A percentile compares a stretch with the other conserved stretches of the same genome.
phyloP scores from a whole-genome alignment of 2,329 filamentous ascomycete species.

The Fonsecaea monophora region DNA sequence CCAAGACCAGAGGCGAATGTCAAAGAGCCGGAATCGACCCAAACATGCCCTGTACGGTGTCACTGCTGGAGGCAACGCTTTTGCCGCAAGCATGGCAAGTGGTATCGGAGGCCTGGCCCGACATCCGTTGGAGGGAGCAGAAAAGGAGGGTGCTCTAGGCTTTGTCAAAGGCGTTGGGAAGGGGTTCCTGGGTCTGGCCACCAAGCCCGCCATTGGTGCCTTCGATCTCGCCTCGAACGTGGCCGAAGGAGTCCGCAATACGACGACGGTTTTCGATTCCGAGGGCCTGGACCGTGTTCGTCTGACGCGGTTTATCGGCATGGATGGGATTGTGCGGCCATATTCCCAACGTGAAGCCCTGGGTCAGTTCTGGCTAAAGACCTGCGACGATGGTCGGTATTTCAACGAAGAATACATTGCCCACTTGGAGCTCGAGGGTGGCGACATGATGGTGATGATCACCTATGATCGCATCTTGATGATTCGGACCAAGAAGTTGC shows the following conservation, averaged over 20 bases:
- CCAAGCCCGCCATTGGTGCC: slow-evolving; percentile 94
- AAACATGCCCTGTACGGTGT: slow-evolving; percentile 98
- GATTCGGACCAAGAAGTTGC: slow-evolving; percentile 82
- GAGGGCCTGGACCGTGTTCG: slow-evolving; percentile 93
- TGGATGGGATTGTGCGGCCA: slow-evolving; percentile 90
- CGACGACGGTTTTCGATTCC: slow-evolving; percentile 95
- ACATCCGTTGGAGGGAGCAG: slow-evolving; percentile 92
- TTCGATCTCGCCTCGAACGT: slow-evolving; percentile 97
- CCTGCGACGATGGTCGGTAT: slow-evolving; percentile 94
- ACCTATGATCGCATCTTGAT: slow-evolving; percentile 88
- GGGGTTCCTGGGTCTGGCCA: slow-evolving; percentile 89
- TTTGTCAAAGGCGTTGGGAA: slow-evolving; percentile 99
- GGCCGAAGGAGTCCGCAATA: slow-evolving; percentile 96
- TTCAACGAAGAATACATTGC: slow-evolving; percentile 98
- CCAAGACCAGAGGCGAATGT: slow-evolving; percentile 93
- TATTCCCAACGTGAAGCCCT: slow-evolving; percentile 95
- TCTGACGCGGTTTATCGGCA: slow-evolving; percentile 88
- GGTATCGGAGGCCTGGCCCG: slow-evolving; percentile 91
- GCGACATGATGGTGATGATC: slow-evolving; percentile 88
- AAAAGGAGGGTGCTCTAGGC: slow-evolving; percentile 89
- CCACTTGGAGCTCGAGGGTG: slow-evolving; percentile 86
- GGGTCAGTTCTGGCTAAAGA: slow-evolving; percentile 98
- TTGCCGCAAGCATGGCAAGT: slow-evolving; percentile 89
- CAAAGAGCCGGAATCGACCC: slow-evolving; percentile 86
- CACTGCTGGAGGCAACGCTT: slow-evolving; percentile 91